phyloP scores from a whole-genome alignment of 352 stramenopile species.

The Phytophthora parvispora region DNA sequence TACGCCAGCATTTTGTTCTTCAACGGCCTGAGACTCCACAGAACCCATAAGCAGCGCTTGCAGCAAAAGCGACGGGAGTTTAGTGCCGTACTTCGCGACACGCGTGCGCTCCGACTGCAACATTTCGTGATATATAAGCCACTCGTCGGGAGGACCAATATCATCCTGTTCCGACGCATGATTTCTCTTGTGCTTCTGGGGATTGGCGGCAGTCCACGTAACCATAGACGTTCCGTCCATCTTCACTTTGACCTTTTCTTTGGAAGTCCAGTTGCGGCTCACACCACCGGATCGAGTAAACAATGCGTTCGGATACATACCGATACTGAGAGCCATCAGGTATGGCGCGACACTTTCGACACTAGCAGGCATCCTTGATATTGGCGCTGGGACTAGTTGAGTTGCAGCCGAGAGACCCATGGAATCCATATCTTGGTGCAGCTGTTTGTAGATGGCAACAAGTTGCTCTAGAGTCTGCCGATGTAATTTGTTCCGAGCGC shows the following conservation, averaged over 20 bases:
- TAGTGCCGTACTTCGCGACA: conserved; percentile 77
- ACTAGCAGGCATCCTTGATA: conserved; percentile 14
- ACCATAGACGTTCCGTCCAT: conserved; percentile 72
- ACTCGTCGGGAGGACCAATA: conserved; percentile 50
- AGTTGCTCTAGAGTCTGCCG: conserved; percentile 75
- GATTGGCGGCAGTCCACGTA: conserved; percentile 30
- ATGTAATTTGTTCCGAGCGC: conserved; percentile 71
- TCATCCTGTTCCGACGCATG: conserved; percentile 31
- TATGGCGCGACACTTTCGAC: conserved; percentile 57
- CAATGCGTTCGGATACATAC: conserved; percentile 84
- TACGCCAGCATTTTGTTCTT: conserved; percentile 30
- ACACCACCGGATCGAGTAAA: conserved; percentile 46
- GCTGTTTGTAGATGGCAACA: conserved; percentile 72
- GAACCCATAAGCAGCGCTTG: conserved; percentile 75
- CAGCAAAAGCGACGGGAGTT: conserved; percentile 67
- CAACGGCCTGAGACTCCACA: conserved; percentile 40
- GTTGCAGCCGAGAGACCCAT: conserved; percentile 60
- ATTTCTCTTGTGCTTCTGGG: conserved; percentile 36
- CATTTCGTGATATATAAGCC: conserved; percentile 89
- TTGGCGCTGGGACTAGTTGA: conserved; percentile 41
- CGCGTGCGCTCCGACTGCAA: conserved; percentile 81
- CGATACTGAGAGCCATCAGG: conserved; percentile 73
- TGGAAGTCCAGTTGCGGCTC: conserved; percentile 79
- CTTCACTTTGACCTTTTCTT: conserved; percentile 87
- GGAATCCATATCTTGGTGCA: conserved; percentile 64